Evolutionary conservation across 257 asterid genomes (phyloP).

Genomic region (Rehmannia glutinosa): DNA sequence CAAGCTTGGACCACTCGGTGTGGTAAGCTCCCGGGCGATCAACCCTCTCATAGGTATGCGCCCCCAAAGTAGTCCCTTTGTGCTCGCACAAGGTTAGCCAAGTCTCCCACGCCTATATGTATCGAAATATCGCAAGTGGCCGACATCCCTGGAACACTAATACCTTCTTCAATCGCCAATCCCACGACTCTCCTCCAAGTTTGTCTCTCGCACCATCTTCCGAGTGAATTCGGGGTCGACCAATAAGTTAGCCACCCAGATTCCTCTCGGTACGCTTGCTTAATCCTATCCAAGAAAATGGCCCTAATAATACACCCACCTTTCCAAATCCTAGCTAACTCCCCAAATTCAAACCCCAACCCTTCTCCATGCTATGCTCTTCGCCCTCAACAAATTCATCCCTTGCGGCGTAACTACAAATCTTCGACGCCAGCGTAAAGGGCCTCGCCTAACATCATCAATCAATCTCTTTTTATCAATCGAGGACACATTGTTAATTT

Average conservation of each 20-base stretch:
- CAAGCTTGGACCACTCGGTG: slow-evolving; percentile 96
- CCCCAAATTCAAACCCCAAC: slow-evolving; percentile 91
- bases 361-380: slow-evolving; percentile 85
- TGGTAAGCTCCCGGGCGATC: slow-evolving; percentile 69
- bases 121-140: slow-evolving; percentile 86
- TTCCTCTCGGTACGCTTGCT: slow-evolving; percentile 87
- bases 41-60: slow-evolving; percentile 86
- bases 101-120: slow-evolving; percentile 79
- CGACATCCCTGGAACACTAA: slow-evolving; percentile 87
- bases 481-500: slow-evolving; percentile 25
- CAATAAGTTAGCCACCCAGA: slow-evolving; percentile 64
- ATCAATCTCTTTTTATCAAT: slow-evolving; percentile 76
- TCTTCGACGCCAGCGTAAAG: slow-evolving; percentile 84
- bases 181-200: slow-evolving; percentile 94
- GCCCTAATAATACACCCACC: slow-evolving; percentile 97
- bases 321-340: slow-evolving; percentile 90
- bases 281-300: slow-evolving; percentile 87
- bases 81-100: slow-evolving; percentile 90
- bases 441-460: slow-evolving; percentile 96
- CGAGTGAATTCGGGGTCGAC: slow-evolving; percentile 84
- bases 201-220: slow-evolving; percentile 97
- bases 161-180: slow-evolving; percentile 59
- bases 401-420: slow-evolving; percentile 97
- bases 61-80: slow-evolving; percentile 96
- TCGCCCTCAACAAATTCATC: slow-evolving; percentile 81